Base-by-base conservation (phyloP, 2,329 filamentous ascomycete genomes). In the Decorospora gaudefroyi region DNA sequence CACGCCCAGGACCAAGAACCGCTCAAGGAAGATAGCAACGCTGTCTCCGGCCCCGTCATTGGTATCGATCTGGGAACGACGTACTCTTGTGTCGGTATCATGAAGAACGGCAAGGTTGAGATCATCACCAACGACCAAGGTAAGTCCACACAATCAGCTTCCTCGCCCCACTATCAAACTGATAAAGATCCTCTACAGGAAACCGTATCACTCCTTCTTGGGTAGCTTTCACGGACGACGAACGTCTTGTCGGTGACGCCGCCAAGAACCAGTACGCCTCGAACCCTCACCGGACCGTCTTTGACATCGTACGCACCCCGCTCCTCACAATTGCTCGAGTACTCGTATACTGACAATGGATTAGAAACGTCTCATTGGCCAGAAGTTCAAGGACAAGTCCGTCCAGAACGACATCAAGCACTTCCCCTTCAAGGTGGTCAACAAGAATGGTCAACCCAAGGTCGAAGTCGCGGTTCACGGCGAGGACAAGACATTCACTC, bases 341-440 rank as follows among this genome's bases (percentile, higher is more conserved):
- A 39, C 18, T 26, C 7, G 19, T 23, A 53, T 53, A 50, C 62
- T 69, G 39, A 68, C 55, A 34, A 59, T 65, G 44, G 67, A 67
- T 28, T 38, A 69, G 72, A 78, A 78, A 73, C 73, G 76, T 65
- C 65, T 78, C 45, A 78, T 78, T 55, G 76, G 76, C 26, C 72
- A 74, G 57, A 78, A 78, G 68, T 78, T 70, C 65, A 69, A 67
- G 61, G 75, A 72, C 53, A 71, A 71, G 78, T 88, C 95, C 56
- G 86, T 96, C 59, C 91, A 96, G 78, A 81, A 79, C 70, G 93
- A 99, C 71, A 82, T 93, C 71, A 97, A 99, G 88, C 88, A 96
- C 81, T 96, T 96, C 83, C 92, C 93, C 68, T 99, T 92, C 87
- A 90, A 89, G 78, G 88, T 99, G 51, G 71, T 90, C 68, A 82